These are phyloP conservation scores for Termitomyces sp. DNA, from an alignment of 768 basidiomycete species.

Conservation along the genomic window DNA sequence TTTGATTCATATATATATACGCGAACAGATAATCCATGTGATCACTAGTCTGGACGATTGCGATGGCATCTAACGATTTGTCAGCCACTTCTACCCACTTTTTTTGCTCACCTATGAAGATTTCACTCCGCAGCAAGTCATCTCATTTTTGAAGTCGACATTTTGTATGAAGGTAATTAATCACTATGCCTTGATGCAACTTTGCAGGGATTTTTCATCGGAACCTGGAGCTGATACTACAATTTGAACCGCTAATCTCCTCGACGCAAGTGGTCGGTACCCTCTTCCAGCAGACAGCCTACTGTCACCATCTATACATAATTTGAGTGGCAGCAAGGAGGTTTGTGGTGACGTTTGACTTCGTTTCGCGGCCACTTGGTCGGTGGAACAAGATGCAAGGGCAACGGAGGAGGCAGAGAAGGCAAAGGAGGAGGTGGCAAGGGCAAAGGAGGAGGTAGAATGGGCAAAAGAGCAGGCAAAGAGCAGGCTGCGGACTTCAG, in stretches of 20 bases:
- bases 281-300: slow-evolving; percentile 18
- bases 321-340: slow-evolving; percentile 18
- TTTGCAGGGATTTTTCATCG: slow-evolving; percentile 61
- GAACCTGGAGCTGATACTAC: slow-evolving; percentile 62
- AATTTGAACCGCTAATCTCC: slow-evolving; percentile 57
- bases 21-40: slow-evolving; percentile 64
- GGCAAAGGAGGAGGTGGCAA: no score
- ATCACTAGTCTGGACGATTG: slow-evolving; percentile 41
- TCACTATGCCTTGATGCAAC: neutral
- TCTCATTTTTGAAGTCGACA: slow-evolving; percentile 70
- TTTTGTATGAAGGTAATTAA: slow-evolving; percentile 67
- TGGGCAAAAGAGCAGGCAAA: no score
- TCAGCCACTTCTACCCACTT: slow-evolving; percentile 81
- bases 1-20: slow-evolving; percentile 4
- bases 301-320: neutral
- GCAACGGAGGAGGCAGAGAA: no score
- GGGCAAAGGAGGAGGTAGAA: no score
- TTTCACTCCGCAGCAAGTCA: slow-evolving; percentile 58
- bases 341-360: slow-evolving; percentile 67
- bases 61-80: neutral
- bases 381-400: slow-evolving; percentile 82
- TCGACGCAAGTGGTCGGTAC: slow-evolving; percentile 45
- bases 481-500: no score
- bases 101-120: slow-evolving; percentile 84
- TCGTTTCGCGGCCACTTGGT: slow-evolving; percentile 76